Base-by-base conservation (phyloP, 2,329 filamentous ascomycete genomes). In the Colletotrichum sansevieriae region DNA sequence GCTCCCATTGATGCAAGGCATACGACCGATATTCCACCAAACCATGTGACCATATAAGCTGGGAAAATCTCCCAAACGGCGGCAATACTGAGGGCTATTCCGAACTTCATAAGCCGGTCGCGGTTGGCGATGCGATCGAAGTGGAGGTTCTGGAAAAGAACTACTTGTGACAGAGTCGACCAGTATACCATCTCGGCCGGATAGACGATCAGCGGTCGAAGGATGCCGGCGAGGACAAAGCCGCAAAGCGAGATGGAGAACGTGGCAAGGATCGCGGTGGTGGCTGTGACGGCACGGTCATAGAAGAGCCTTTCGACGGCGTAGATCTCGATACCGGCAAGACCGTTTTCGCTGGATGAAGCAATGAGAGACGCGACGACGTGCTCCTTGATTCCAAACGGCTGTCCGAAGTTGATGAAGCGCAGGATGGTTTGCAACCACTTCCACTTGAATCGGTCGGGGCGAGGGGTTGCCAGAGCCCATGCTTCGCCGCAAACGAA, bases 21-120 rank as follows among this genome's bases (percentile, higher is more conserved):
- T 69, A 85, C 82, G 20, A 85, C n/a, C 73, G 74, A 77, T 13
- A 82, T 64, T 4, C 78, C 78, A 15, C 74, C 80, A 4, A 85
- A 73, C 37, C 82, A 72, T 2, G 83, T 78, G 65, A 83, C 80
- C 11, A 85, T 78, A 63, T 83, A 84, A 41, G 84, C 79, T 0
- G 84, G 83, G 39, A 86, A 75, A 9, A 83, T 74, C 55, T 85
- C 83, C 78, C 83, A 86, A 13, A 81, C 67, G 56, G 82, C 80
- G 15, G 83, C 76, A 61, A 74, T 71, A 1, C 72, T 66, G 65
- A 80, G 55, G 5, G 70, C 70, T 35, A 66, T 77, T 20, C 73
- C 71, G 35, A 79, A 79, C 41, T 77, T 78, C 43, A 52, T 68
- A 7, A 78, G 72, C 0, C 74, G 76, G 9, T 65, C 70, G 3